Evolutionary conservation across 768 basidiomycete species (phyloP).

Genomic region (Butyriboletus loyo): DNA sequence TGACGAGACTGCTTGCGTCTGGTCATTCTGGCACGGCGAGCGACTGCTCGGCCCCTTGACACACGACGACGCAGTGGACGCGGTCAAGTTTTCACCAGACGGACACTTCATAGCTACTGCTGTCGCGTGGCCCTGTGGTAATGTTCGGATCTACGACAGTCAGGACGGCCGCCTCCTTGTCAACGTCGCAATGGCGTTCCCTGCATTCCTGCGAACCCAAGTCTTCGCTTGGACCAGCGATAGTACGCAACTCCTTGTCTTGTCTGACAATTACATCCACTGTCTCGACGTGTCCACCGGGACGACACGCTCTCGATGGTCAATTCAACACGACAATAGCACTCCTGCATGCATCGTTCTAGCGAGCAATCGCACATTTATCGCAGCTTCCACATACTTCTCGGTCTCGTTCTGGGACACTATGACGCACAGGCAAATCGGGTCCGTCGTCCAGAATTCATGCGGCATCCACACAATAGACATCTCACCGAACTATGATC

Average conservation of each 20-base stretch:
- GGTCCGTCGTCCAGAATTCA: background rate
- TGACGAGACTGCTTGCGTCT: background rate
- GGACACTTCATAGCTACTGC: background rate
- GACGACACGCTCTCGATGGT: background rate
- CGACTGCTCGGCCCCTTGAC: background rate
- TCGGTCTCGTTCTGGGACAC: background rate
- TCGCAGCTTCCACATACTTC: background rate
- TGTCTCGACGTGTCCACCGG: background rate
- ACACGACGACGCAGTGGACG: accelerated
- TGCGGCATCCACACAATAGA: background rate
- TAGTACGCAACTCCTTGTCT: no score
- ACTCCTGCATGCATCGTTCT: background rate
- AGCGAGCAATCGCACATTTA: background rate
- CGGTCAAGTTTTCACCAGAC: background rate
- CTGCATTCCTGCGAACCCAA: background rate
- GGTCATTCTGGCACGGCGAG: background rate
- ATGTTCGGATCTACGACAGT: background rate
- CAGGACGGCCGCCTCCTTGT: no score
- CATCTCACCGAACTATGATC: background rate
- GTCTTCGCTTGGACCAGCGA: background rate
- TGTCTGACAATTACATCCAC: background rate
- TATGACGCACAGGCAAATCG: background rate
- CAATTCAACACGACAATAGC: background rate
- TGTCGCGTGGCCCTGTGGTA: background rate
- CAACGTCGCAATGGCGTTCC: no score